Conservation (phyloP, 331 rosid genomes). For the Stylosanthes scabra region DNA sequence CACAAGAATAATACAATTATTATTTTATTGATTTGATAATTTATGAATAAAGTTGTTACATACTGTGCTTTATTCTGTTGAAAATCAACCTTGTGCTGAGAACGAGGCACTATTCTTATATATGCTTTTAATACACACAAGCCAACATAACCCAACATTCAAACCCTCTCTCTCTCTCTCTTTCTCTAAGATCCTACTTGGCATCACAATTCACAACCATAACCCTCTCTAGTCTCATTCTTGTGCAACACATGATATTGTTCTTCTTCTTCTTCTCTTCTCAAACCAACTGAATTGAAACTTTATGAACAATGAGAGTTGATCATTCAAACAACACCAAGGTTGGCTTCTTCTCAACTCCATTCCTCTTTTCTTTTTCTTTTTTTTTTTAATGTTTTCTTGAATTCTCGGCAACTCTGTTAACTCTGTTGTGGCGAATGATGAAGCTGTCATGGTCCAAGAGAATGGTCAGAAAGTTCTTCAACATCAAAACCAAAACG, state of each 20-base stretch:
- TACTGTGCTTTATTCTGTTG: conserved; percentile 76
- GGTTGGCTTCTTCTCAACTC: conserved; percentile 55
- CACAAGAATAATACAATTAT: neutral
- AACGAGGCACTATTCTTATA: conserved; percentile 73
- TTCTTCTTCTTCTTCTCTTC: conserved; percentile 40
- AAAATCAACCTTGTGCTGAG: conserved; percentile 78
- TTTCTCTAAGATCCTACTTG: too few relatives aligned
- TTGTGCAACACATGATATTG: conserved; percentile 30
- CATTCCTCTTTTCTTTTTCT: conserved; percentile 29
- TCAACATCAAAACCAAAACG: conserved; percentile 88
- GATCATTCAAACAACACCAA: conserved; percentile 85
- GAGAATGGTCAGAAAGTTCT: conserved; percentile 98
- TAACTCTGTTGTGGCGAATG: conserved; percentile 43
- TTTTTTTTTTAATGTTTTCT: neutral
- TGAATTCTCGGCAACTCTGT: conserved; percentile 31
- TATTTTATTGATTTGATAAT: neutral
- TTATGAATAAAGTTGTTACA: conserved; percentile 30
- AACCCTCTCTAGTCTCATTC: conserved; percentile 27
- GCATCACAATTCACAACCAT: conserved; percentile 25
- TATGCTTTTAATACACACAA: neutral
- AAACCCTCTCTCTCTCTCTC: too few relatives aligned
- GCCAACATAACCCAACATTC: too few relatives aligned
- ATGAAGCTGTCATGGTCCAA: conserved; percentile 98
- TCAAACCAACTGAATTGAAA: conserved; percentile 73
- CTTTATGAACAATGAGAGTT: conserved; percentile 79